These are phyloP conservation scores for Cladosporium sp. DNA, from an alignment of 2,329 filamentous ascomycete species.

Conservation along the genomic window DNA sequence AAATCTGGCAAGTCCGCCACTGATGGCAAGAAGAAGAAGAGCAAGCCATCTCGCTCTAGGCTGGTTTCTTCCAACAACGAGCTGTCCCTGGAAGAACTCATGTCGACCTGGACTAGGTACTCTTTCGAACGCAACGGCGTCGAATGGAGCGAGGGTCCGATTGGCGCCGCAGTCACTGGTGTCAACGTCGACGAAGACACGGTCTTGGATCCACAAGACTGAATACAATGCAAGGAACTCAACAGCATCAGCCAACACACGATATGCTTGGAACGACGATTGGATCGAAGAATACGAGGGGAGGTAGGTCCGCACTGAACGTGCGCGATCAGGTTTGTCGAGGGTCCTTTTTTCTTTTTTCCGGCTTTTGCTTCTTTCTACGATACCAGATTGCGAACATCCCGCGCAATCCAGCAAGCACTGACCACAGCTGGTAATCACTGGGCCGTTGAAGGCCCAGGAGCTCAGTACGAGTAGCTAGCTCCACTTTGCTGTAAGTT, in stretches of 20 bases:
- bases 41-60: slow-evolving; percentile 56
- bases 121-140: slow-evolving; percentile 48
- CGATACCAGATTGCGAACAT: too few species aligned
- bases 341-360: neutral
- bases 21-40: slow-evolving; percentile 18
- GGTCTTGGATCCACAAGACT: slow-evolving; percentile 28
- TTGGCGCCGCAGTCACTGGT: slow-evolving; percentile 15
- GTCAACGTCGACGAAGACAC: neutral
- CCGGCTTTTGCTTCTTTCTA: slow-evolving; percentile 1
- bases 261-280: too few species aligned
- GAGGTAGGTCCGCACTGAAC: slow-evolving; percentile 11
- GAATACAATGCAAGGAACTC: neutral
- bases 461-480: slow-evolving; percentile 11
- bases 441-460: neutral
- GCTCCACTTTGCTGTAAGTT: slow-evolving; percentile 9
- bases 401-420: too few species aligned
- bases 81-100: slow-evolving; percentile 81
- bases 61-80: slow-evolving; percentile 75
- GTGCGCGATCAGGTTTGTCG: slow-evolving; percentile 12
- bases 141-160: slow-evolving; percentile 12
- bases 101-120: slow-evolving; percentile 74
- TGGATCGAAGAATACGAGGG: neutral
- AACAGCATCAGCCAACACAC: neutral
- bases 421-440: slow-evolving; percentile 10
- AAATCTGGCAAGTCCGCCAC: neutral